Percentiles rank a stretch among this genome's conserved stretches.
Evolutionary conservation across 495 filamentous ascomycete genomes (phyloP).

Genomic region (Arthonia radiata): DNA sequence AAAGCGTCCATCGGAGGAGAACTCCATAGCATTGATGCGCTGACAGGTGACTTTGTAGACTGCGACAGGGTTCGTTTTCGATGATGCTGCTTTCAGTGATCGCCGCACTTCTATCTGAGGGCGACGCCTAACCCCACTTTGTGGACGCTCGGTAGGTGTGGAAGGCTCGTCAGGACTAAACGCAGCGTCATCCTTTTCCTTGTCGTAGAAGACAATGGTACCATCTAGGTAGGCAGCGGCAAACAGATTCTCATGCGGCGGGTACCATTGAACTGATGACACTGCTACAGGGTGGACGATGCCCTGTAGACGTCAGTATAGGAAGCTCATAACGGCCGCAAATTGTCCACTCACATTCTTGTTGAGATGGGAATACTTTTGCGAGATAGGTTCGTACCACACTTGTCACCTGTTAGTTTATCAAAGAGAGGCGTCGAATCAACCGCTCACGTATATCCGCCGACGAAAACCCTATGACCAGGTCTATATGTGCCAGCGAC

Average conservation of each 20-base stretch:
- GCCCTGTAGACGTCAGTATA: constrained; percentile 33
- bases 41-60: constrained; percentile 79
- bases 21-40: constrained; percentile 66
- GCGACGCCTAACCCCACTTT: constrained; percentile 18
- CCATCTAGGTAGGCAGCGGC: constrained; percentile 85
- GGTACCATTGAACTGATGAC: constrained; percentile 75
- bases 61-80: constrained; percentile 77
- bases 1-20: constrained; percentile 65
- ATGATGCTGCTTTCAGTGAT: constrained; percentile 74
- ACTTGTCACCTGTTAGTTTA: no score
- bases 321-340: background rate
- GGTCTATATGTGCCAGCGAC: constrained; percentile 51
- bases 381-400: constrained; percentile 94
- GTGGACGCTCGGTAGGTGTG: constrained; percentile 19
- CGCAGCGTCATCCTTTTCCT: constrained; percentile 87
- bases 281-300: constrained; percentile 67
- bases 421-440: no score
- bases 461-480: constrained; percentile 86
- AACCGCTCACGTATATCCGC: no score
- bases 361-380: constrained; percentile 86
- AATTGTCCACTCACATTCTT: constrained; percentile 41
- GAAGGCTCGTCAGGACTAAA: constrained; percentile 32
- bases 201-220: constrained; percentile 86
- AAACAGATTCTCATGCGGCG: constrained; percentile 81
- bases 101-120: constrained; percentile 40